Conservation (phyloP, 2,329 filamentous ascomycete species). For the Talaromyces marneffei region DNA sequence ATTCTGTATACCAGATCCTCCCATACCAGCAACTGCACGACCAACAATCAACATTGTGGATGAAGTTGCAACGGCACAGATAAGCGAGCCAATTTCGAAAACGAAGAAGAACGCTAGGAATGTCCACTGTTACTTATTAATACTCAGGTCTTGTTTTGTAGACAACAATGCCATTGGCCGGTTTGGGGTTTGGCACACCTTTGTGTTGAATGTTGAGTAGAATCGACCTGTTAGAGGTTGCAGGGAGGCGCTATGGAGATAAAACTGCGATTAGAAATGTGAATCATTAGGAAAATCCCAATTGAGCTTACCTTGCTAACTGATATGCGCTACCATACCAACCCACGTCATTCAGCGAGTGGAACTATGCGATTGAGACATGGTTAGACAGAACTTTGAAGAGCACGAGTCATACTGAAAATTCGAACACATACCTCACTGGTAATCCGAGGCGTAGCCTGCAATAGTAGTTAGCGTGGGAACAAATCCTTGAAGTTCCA, state of each 20-base stretch:
- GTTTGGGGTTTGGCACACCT: not conserved
- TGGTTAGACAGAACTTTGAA: not conserved
- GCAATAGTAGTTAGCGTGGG: not conserved
- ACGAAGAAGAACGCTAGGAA: constrained; percentile 21
- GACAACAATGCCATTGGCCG: not conserved
- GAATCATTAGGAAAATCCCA: no score
- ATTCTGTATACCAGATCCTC: constrained; percentile 17
- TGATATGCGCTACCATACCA: constrained; percentile 33
- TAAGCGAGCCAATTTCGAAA: constrained; percentile 24
- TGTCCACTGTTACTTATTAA: constrained; percentile 24
- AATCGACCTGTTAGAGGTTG: constrained; percentile 51
- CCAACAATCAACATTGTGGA: constrained; percentile 22
- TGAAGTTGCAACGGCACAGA: constrained; percentile 22
- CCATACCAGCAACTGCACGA: constrained; percentile 21
- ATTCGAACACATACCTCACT: constrained; percentile 19
- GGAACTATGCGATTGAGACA: constrained; percentile 17
- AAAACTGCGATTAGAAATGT: constrained; percentile 22
- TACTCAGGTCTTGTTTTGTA: not conserved
- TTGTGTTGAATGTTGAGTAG: constrained; percentile 38
- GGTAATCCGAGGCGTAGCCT: constrained; percentile 48
- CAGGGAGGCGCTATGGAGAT: constrained; percentile 42
- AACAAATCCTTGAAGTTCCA: not conserved
- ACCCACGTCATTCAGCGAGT: constrained; percentile 30
- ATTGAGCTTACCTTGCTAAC: not conserved
- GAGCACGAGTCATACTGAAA: no score